Evolutionary conservation across 2,329 filamentous ascomycete genomes (phyloP).

Genomic region (Domatiomyces catenatus): DNA sequence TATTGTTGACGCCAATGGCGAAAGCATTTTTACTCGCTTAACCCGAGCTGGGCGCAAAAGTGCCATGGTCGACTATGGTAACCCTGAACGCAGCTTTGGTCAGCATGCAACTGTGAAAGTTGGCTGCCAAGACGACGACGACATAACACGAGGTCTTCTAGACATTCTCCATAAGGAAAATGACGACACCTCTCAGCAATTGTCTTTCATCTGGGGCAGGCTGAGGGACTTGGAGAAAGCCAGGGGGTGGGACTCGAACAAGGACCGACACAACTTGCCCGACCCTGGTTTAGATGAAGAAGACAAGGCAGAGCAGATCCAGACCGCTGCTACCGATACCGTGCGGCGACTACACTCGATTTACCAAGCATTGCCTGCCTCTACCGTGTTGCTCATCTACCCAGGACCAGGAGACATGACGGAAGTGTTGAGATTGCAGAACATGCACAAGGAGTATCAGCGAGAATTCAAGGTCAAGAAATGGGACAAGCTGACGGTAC

Average conservation of each 20-base stretch:
- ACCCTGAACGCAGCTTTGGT: slow-evolving; percentile 49
- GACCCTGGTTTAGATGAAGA: background rate
- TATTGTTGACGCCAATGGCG: slow-evolving; percentile 58
- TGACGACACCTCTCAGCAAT: background rate
- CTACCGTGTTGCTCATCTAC: slow-evolving; percentile 46
- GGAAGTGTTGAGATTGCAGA: slow-evolving; percentile 40
- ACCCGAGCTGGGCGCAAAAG: slow-evolving; percentile 37
- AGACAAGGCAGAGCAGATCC: slow-evolving; percentile 21
- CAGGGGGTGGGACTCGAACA: slow-evolving; percentile 37
- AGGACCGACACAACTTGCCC: slow-evolving; percentile 8
- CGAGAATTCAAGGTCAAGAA: slow-evolving; percentile 44
- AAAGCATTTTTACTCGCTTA: slow-evolving; percentile 80
- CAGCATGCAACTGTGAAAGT: slow-evolving; percentile 40
- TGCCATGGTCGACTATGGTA: slow-evolving; percentile 76
- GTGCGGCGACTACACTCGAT: slow-evolving; percentile 37
- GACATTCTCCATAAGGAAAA: slow-evolving; percentile 15
- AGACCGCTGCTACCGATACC: slow-evolving; percentile 34
- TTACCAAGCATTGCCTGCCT: slow-evolving; percentile 39
- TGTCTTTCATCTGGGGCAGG: slow-evolving; percentile 47
- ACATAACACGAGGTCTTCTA: slow-evolving; percentile 41
- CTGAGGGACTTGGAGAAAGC: slow-evolving; percentile 45
- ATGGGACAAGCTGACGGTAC: slow-evolving; percentile 47
- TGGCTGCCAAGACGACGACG: slow-evolving; percentile 41
- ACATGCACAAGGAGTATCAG: slow-evolving; percentile 39
- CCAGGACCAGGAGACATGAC: slow-evolving; percentile 49